Base-by-base conservation (phyloP, 2,329 filamentous ascomycete species). In the Monosporascus cannonballus region DNA sequence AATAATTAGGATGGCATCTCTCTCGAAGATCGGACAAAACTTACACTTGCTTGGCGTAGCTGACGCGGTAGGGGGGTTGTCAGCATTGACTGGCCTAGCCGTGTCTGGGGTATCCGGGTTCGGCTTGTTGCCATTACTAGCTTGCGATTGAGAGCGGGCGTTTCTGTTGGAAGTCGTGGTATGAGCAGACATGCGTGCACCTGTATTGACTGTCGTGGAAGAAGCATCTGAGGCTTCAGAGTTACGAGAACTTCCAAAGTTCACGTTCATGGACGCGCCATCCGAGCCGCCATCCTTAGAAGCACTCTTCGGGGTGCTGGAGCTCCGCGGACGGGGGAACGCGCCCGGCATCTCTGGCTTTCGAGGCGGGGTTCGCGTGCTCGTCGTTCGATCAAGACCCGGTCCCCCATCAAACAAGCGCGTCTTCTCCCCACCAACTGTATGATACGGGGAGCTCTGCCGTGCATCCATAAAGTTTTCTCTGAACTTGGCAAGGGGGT, bases 391-490 rank as follows among this genome's bases (percentile, higher is more conserved):
- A 47, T 69, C 68, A n/a, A 77, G 52, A 9, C 65, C 66, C 25
- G 71, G 61, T 6, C 64, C 67, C 2, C 73, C 75, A 45, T 81
- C 79, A 54, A 81, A 83, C 0, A 79, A 75, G 46, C 82, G 77
- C 4, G 79, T 77, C 67, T 78, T 84, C 64, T 85, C 83, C 36
- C 82, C 80, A 14, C 78, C 74, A 34, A 77, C 73, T 1, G 72
- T 75, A 42, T 75, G 72, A 61, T 85, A 85, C 0, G 81, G 80
- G 6, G 78, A 80, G 58, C 79, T 80, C 51, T 80, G 73, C n/a
- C 80, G 74, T n/a, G 67, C 64, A 54, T 83, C 78, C 42, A 69
- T 52, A 44, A 70, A 71, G 1, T 66, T 66, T 4, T 76, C 73
- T 60, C 72, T 71, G 53, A 80, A 79, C 49, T 74, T 69, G 22